Evolutionary conservation across 371 early-diverging fungal genomes (phyloP).

Genomic region (Syncephalastrum racemosum): DNA sequence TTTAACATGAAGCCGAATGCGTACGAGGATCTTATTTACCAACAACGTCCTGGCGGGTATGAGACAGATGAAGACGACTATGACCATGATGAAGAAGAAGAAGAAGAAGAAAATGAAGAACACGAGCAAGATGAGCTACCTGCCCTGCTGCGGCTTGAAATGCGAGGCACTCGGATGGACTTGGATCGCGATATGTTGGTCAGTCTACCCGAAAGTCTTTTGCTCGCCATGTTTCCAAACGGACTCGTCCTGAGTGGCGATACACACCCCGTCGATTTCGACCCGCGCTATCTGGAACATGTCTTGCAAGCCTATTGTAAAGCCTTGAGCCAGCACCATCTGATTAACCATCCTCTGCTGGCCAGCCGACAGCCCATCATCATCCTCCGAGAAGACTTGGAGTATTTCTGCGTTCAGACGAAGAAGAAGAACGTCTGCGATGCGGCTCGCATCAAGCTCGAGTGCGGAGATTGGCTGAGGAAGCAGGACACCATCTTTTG

Average conservation of each 20-base stretch:
- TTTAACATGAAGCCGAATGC: no score
- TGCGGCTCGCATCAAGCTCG: conserved; percentile 47
- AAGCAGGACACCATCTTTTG: conserved; percentile 63
- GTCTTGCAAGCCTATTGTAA: conserved; percentile 7
- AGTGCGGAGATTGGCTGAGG: conserved; percentile 54
- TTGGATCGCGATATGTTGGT: conserved; percentile 10
- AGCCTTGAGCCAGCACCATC: conserved; percentile 13
- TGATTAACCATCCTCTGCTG: conserved; percentile 15
- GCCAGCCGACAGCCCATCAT: conserved; percentile 22
- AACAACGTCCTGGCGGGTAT: no score
- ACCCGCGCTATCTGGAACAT: conserved; percentile 11
- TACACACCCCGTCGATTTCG: conserved; percentile 18
- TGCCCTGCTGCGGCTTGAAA: background rate
- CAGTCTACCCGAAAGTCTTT: conserved; percentile 15
- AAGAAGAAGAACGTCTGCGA: conserved; percentile 3
- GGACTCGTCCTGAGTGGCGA: conserved; percentile 8
- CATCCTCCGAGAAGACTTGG: conserved; percentile 27
- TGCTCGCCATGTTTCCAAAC: conserved; percentile 14
- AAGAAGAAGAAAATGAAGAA: no score
- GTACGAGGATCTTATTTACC: no score
- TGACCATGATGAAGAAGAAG: no score
- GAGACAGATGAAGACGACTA: no score
- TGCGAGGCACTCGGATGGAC: conserved; percentile 8
- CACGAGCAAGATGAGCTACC: conserved; percentile 3
- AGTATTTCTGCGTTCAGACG: conserved; percentile 20